Evolutionary conservation across 2,329 filamentous ascomycete genomes (phyloP), one percentile per base, ranked within the genome.

Genomic region (Colletotrichum phormii): DNA sequence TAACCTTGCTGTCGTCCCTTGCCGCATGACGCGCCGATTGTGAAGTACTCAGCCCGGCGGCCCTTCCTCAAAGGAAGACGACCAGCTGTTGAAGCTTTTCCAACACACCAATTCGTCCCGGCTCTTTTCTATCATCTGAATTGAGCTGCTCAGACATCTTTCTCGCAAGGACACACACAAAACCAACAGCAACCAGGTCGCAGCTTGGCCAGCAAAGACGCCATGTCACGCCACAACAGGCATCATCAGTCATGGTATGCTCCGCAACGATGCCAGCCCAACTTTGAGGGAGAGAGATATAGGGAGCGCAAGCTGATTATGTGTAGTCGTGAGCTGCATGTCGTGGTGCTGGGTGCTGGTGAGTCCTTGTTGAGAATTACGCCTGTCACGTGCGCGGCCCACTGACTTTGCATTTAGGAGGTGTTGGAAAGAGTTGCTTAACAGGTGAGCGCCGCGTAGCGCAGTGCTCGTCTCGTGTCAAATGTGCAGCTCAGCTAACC

Each of bases 371-470:
- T 33, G 33, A 22, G 35, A 64, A 74, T 22, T 49, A 29, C 63
- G 73, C 35, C 55, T 61, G 59, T 75, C 69, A 57, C 62, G 68
- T 76, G 71, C 60, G 59, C 73, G 72, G 65, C 75, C 67, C 60
- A 64, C 74, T 76, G 67, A 74, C 74, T 24, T 54, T 72, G 64
- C 75, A 64, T 75, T 73, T 76, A 77, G 73, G 95, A 84, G 95
- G 95, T 82, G 95, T 97, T 80, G 95, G 95, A 75, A 97, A 97
- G 85, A 97, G 94, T 82, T 97, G 95, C 87, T 87, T 97, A 78
- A 97, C 95, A 82, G 94, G 94, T 97, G 87, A 81, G 71, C 37
- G 24, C 22, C 24, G 46, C 42, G 13, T 35, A 53, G 55, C 49
- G 46, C 42, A 54, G 13, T 26, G 18, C n/a, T n/a, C n/a, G n/a